Base-by-base conservation (phyloP, 371 early-diverging fungal species). In the Basidiobolus meristosporus region DNA sequence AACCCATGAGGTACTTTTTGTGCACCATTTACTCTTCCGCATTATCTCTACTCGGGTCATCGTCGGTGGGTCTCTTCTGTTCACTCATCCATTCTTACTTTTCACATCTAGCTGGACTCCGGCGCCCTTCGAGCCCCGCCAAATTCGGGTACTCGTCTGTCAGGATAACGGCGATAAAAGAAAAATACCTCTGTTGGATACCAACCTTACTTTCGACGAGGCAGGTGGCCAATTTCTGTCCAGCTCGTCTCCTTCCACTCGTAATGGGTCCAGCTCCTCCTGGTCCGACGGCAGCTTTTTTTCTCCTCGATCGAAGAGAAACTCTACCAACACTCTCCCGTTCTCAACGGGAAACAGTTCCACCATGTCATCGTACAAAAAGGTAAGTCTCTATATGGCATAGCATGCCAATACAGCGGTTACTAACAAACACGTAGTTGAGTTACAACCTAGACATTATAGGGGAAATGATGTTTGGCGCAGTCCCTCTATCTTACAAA, bases 381-480 rank as follows among this genome's bases (percentile, higher is more conserved):
- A 26, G 7, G 14, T 29, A 22, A 6, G 21, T n/a, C 45, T 53
- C 31, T 50, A 49, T 5, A 41, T 50, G 17, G 42, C 50, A n/a
- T n/a, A n/a, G n/a, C n/a, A n/a, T n/a, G n/a, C n/a, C n/a, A n/a
- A n/a, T n/a, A n/a, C n/a, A n/a, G n/a, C n/a, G n/a, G n/a, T 26
- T 26, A 26, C 9, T 5, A 26, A 26, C 26, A 31, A 41, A 45
- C 36, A 45, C 50, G 59, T 63, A 59, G 46, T 41, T 46, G 42
- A 40, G 59, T 57, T 20, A 54, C 48, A 47, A 47, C 35, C 40
- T 65, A 26, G 68, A 65, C 45, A 40, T 63, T 10, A 59, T 63
- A 40, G 69, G 65, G 2, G 69, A 68, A 29, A 68, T 74, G 63
- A 71, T 74, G 47, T 74, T 74, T 47, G 75, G 75, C 29, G 66